Evolutionary conservation across 1,284 basidiomycete species (phyloP), one percentile per base, ranked within the genome.

Genomic region (Flammula alnicola): DNA sequence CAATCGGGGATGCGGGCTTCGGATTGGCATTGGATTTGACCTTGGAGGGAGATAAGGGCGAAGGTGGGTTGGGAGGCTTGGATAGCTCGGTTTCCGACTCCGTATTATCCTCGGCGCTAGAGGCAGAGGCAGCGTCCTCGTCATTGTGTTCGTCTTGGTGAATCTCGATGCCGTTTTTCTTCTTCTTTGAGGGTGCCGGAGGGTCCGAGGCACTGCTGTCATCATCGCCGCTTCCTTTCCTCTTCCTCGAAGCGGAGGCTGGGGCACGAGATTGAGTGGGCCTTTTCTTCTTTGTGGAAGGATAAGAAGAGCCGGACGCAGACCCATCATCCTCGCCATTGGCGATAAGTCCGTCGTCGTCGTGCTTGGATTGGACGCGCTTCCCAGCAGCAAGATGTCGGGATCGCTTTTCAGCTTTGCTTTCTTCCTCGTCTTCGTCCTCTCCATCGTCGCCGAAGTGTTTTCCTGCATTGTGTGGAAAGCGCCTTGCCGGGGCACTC

Each of bases 111-210:
- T 60, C 57, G 26, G 51, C 59, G 23, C 36, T 40, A 22, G 43
- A 36, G 16, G 46, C 54, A 29, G 52, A 52, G 10, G 49, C 60
- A 3, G 57, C 54, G 5, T 59, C 56, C 10, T 57, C 61, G 4
- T 63, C 61, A 14, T 64, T 60, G 20, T 59, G 62, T 11, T 54
- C 47, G 14, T 39, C 52, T 22, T 70, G 38, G 12, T 31, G 43
- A 9, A 40, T 12, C 33, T 40, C 47, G 20, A 32, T 74, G 72
- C 47, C 75, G 75, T 43, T 72, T 74, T 44, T 71, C 77, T 57
- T 83, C 83, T n/a, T n/a, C n/a, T 53, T 80, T 70, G 51, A 20
- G 11, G 45, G 39, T 3, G 40, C 14, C 11, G 45, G 55, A 17
- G 27, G 46, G 9, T 61, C 57, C 19, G 59, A 54, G 16, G 49